phyloP scores from a whole-genome alignment of 1,284 basidiomycete species.

The Pseudozyma hubeiensis region DNA sequence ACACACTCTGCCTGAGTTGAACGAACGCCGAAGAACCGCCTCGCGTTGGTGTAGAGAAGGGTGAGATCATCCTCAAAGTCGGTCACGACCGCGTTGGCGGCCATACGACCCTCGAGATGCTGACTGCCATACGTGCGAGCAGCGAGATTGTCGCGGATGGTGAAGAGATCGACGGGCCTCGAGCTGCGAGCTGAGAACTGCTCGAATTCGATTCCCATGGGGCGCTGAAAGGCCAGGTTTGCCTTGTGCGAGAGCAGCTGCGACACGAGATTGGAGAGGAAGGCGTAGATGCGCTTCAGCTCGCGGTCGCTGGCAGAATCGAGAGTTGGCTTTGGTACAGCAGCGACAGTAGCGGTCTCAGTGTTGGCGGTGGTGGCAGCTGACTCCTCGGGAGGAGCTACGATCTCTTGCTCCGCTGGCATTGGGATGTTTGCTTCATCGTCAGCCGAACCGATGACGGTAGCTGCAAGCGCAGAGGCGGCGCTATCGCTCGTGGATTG shows the following conservation, averaged over 20 bases:
- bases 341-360: neutral
- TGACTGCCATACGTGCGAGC: slow-evolving; percentile 42
- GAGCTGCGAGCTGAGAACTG: slow-evolving; percentile 43
- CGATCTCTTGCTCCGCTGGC: neutral
- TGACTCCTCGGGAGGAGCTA: neutral
- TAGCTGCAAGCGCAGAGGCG: slow-evolving; percentile 4
- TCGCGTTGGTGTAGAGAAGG: slow-evolving; percentile 39
- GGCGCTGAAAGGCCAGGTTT: slow-evolving; percentile 44
- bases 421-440: neutral
- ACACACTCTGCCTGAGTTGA: slow-evolving; percentile 49
- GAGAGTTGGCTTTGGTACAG: slow-evolving; percentile 5
- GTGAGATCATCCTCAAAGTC: slow-evolving; percentile 51
- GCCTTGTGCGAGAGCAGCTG: slow-evolving; percentile 46
- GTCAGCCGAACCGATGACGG: slow-evolving; percentile 1
- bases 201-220: slow-evolving; percentile 40
- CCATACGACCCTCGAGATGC: slow-evolving; percentile 35
- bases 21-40: slow-evolving; percentile 35
- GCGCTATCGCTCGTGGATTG: neutral
- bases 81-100: slow-evolving; percentile 44
- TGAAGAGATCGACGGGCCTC: slow-evolving; percentile 45
- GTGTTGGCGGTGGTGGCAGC: neutral
- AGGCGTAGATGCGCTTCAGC: slow-evolving; percentile 40
- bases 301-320: slow-evolving; percentile 26
- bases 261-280: slow-evolving; percentile 41
- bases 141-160: slow-evolving; percentile 40